Evolutionary conservation across 1,284 basidiomycete genomes (phyloP).

Genomic region (Rhodotorula sp.): DNA sequence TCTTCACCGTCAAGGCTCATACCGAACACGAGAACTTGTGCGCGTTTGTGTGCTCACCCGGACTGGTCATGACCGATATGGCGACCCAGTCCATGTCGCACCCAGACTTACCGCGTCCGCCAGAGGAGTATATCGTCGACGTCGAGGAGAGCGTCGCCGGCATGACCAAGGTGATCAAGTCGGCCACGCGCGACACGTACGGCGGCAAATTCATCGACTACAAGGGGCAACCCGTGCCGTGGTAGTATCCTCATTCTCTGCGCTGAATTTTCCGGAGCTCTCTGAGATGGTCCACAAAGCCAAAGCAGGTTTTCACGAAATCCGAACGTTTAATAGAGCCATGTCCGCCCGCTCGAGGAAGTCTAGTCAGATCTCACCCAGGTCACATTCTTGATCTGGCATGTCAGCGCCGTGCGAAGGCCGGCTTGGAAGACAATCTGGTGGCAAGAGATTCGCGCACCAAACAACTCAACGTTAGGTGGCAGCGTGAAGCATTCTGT

Average conservation of each 20-base stretch:
- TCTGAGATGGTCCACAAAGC: too few species aligned
- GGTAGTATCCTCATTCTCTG: background rate
- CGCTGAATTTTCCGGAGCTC: too few species aligned
- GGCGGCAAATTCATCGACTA: slow-evolving; percentile 11
- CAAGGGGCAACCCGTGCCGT: background rate
- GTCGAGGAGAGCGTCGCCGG: background rate
- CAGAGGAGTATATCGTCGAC: background rate
- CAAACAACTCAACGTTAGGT: too few species aligned
- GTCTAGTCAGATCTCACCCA: too few species aligned
- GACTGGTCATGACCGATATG: slow-evolving; percentile 20
- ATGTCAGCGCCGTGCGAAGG: too few species aligned
- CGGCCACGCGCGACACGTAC: background rate
- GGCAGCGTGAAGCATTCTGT: too few species aligned
- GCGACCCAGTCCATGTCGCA: background rate
- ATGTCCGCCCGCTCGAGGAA: too few species aligned
- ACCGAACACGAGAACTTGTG: slow-evolving; percentile 1
- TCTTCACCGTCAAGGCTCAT: background rate
- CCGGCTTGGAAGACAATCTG: too few species aligned
- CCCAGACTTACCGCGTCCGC: background rate
- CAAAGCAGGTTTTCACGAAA: too few species aligned
- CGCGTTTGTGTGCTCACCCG: slow-evolving; percentile 1
- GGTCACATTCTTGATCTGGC: too few species aligned
- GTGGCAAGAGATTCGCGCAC: too few species aligned
- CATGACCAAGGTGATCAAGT: background rate
- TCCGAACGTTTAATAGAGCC: too few species aligned